Base-by-base conservation (phyloP, 164 flowering plant genomes). In the Magnolia kwangsiensis region DNA sequence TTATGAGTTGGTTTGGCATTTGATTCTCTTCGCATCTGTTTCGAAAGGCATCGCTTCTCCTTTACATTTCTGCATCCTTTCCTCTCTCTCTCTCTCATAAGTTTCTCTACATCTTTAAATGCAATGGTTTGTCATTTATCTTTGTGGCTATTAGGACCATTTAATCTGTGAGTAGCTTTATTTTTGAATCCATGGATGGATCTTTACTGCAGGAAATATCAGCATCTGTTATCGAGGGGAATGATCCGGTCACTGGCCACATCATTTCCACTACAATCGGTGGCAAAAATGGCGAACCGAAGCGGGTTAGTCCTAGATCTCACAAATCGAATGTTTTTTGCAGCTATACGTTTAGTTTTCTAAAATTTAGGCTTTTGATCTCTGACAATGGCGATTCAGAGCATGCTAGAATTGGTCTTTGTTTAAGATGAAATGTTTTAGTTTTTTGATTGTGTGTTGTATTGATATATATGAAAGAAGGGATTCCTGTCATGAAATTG, bases 261-360 rank as follows among this genome's bases (percentile, higher is more conserved):
- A 90, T 94, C 45, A 94, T 94, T 75, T 91, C 98, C 29, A 94
- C 97, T 49, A 94, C 98, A 0, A 89, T 92, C 81, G 98, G 97
- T 19, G 98, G 98, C 75, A 92, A 90, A 84, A 92, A 94, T 88
- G 97, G 96, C 29, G 93, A 92, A 84, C 89, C 93, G 19, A 94
- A 94, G 83, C 86, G 75, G 90, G 98, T 92, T 7, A 64, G 86
- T 50, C 24, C 74, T 71, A 4, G 20, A 68, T 45, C 63, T 64
- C 74, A 20, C 16, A 19, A 19, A 21, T 72, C 18, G 37, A 31
- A 14, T 64, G 23, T 19, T 69, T 55, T 67, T 73, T 7, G 6
- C 37, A 13, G 9, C 3, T 50, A 14, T 67, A 51, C 8, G 0
- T 51, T 66, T 68, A 6, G 20, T 19, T 23, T 13, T 65, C 10